These are phyloP conservation scores for Phytomonas serpens DNA, from an alignment of 208 protist genomes.

Conservation along the genomic window DNA sequence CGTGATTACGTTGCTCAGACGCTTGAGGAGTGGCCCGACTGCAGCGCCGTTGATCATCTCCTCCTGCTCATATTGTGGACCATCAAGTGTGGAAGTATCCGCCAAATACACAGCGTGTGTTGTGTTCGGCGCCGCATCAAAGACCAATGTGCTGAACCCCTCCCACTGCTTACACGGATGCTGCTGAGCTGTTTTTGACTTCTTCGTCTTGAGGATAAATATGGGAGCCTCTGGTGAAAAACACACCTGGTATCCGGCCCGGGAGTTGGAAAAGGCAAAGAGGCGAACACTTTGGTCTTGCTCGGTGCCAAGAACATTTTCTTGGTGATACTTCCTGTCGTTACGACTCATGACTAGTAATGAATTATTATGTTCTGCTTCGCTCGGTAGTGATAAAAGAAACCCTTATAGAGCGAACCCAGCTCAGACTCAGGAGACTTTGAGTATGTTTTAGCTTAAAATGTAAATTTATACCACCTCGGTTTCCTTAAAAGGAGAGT, in stretches of 20 bases:
- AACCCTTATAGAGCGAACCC: not conserved
- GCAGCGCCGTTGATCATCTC: slow-evolving; percentile 35
- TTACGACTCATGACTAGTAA: slow-evolving; percentile 38
- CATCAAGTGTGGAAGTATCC: slow-evolving; percentile 40
- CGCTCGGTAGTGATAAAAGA: not conserved
- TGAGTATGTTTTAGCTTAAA: not conserved
- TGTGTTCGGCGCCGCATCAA: slow-evolving; percentile 49
- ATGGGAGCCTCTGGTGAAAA: slow-evolving; percentile 69
- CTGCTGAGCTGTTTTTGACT: slow-evolving; percentile 15
- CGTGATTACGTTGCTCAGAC: slow-evolving; percentile 45
- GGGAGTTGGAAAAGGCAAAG: slow-evolving; percentile 71
- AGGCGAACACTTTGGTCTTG: slow-evolving; percentile 51
- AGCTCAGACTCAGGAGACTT: not conserved
- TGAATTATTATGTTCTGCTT: not conserved
- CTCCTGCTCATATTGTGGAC: slow-evolving; percentile 27
- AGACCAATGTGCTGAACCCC: slow-evolving; percentile 45
- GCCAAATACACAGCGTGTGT: slow-evolving; percentile 68
- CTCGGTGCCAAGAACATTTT: slow-evolving; percentile 44
- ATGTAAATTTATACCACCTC: not conserved
- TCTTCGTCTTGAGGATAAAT: slow-evolving; percentile 65
- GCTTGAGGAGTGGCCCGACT: slow-evolving; percentile 49
- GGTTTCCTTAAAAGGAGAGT: not conserved
- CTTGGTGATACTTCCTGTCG: slow-evolving; percentile 62
- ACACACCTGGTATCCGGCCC: slow-evolving; percentile 45
- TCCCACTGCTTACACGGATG: slow-evolving; percentile 73